Evolutionary conservation across 352 stramenopile genomes (phyloP), one percentile per base, ranked within the genome.

Genomic region (Elongisporangium prolatum): DNA sequence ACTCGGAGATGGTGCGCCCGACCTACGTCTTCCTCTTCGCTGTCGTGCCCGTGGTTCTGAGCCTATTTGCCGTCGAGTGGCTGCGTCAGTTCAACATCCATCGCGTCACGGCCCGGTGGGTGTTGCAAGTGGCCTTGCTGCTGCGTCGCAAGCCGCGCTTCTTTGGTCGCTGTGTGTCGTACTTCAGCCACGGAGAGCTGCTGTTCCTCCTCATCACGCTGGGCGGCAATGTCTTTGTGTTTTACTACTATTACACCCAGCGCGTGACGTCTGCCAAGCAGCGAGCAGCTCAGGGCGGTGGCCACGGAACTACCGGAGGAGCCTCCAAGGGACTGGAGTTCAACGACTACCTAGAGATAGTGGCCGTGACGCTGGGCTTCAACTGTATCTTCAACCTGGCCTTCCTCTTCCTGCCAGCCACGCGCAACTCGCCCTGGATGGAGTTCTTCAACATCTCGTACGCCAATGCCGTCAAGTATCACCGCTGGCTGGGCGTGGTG

Each of bases 1-100:
- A 80, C 56, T 20, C 48, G 0, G 76, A 89, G 56, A 84, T 89
- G 71, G 56, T 81, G 14, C 73, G 72, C 2, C 65, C 68, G 17
- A 86, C 73, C 11, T 88, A 72, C 58, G 74, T 88, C 37, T 63
- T 72, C 48, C 60, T 89, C 7, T 71, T 80, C 20, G 55, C 48
- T 2, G 58, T 79, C 17, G 13, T 86, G 10, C 74, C 79, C 7
- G 25, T 89, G 9, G 13, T 77, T 21, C 61, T 60, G 5, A 72
- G 60, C 8, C 48, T 80, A 11, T 7, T 89, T 20, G 54, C 86
- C 7, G 57, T 83, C 34, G 71, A 83, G 17, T 69, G 63, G 21
- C 50, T 85, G 10, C 65, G 65, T 13, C 56, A 71, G 34, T 71
- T 69, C 50, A 80, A 75, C 55, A 59, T 71, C 0, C 77, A 63